Conservation (phyloP, 441 rosid species). For the Pelargonium citronellum region DNA sequence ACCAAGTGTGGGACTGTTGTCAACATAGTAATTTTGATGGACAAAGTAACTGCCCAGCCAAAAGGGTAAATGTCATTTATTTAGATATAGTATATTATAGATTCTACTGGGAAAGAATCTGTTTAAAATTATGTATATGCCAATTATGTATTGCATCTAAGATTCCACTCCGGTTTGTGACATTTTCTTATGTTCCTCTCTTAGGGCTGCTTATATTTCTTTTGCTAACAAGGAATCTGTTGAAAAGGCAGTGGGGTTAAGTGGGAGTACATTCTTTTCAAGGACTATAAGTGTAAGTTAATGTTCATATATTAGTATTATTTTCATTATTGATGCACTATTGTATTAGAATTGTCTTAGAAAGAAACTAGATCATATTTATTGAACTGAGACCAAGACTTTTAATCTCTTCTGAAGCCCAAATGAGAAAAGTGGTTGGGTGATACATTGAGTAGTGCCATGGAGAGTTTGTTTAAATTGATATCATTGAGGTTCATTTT, state of each 20-base stretch:
- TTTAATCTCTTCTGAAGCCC: not conserved
- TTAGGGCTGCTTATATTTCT: conserved; percentile 32
- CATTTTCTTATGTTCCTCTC: conserved; percentile 6
- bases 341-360: not conserved
- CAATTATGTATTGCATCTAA: not conserved
- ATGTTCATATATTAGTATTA: not conserved
- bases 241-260: conserved; percentile 28
- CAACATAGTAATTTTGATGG: conserved; percentile 20
- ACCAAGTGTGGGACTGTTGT: conserved; percentile 31
- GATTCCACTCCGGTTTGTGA: not conserved
- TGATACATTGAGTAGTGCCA: not conserved
- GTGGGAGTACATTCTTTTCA: conserved; percentile 27
- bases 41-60: conserved; percentile 24
- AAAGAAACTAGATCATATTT: not conserved
- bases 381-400: not conserved
- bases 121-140: not conserved
- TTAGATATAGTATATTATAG: not conserved
- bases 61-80: conserved; percentile 27
- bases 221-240: conserved; percentile 31
- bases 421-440: not conserved
- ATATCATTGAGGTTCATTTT: not conserved
- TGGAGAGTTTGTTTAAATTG: no score
- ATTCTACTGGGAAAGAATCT: no score
- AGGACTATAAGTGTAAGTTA: conserved; percentile 31
- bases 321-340: not conserved